Base-by-base conservation (phyloP, 805 yeast species). In the Metschnikowia matae region DNA sequence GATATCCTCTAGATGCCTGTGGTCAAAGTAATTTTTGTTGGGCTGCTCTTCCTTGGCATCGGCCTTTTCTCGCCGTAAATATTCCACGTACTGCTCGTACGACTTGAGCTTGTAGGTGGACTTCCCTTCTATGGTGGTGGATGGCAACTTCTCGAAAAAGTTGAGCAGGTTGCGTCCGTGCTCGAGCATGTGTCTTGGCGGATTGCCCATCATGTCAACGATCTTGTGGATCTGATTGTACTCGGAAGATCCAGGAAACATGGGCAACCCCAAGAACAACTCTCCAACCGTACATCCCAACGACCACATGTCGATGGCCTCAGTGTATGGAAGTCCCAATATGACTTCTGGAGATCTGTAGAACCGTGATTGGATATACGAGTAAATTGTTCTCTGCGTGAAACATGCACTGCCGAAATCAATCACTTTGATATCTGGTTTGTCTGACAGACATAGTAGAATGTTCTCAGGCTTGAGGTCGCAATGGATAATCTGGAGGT, bases 221-320 rank as follows among this genome's bases (percentile, higher is more conserved):
- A 94, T 90, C 57, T 96, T 83, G 54, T 82, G 76, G 40, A 95
- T 71, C 67, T 92, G 97, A 64, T 92, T 90, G 67, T 84, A 94
- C 67, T 94, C 99, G 0, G 96, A 87, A 3, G 90, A 79, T 3
- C 99, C 99, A 0, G 99, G 97, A 60, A 92, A 89, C 57, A 92
- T 75, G 1, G 99, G 99, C 49, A 92, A 75, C 0, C 99, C 99
- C 46, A 92, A 68, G 58, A 87, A 91, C 44, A 92, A 71, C 66
- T 94, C 99, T 1, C 94, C 95, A 33, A 89, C 81, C 46, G 94
- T 89, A 64, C 97, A 87, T 0, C 96, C 99, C 40, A 91, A 71
- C 0, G 98, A 92, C 99, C 99, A 94, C 83, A 92, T 89, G 65
- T 92, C 99, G 48, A 94, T 92, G 6, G 96, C 83, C 8, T 96